Percentiles rank a stretch among this genome's conserved stretches.
phyloP scores from a whole-genome alignment of 345 rosid genomes.

The Euclidium syriacum region DNA sequence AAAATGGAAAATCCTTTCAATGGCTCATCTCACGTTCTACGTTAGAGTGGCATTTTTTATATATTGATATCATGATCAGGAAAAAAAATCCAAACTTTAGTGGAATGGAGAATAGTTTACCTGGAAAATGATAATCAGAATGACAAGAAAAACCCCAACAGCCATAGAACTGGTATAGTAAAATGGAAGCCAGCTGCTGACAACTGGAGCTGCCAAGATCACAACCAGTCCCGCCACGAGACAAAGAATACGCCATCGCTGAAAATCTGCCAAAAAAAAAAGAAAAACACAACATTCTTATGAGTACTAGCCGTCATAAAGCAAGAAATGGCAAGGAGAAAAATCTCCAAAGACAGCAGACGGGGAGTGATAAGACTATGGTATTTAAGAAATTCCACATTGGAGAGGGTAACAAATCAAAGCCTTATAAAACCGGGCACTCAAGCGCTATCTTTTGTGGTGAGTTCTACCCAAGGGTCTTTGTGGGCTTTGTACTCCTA shows the following conservation, averaged over 20 bases:
- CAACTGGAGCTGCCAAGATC: conserved; percentile 65
- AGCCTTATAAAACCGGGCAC: background rate
- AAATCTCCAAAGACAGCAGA: background rate
- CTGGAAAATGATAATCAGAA: conserved; percentile 78
- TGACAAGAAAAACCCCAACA: conserved; percentile 77
- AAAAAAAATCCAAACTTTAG: background rate
- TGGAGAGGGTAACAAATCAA: background rate
- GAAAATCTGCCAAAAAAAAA: conserved; percentile 53
- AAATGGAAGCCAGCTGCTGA: conserved; percentile 91
- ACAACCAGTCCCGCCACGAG: conserved; percentile 57
- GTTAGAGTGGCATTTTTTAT: background rate
- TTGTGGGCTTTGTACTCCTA: too few relatives aligned
- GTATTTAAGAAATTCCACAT: background rate
- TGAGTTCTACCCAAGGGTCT: too few relatives aligned
- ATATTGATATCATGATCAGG: background rate
- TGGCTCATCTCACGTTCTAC: background rate
- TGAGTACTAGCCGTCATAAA: too few relatives aligned
- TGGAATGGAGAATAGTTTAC: conserved; percentile 29
- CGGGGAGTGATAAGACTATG: background rate
- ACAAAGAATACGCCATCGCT: conserved; percentile 73
- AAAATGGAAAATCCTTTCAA: background rate
- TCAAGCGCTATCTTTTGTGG: too few relatives aligned
- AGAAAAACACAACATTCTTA: too few relatives aligned
- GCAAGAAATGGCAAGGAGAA: background rate
- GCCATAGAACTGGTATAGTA: conserved; percentile 93